Conservation (phyloP, 306 rosid genomes). For the Fragaria iinumae region DNA sequence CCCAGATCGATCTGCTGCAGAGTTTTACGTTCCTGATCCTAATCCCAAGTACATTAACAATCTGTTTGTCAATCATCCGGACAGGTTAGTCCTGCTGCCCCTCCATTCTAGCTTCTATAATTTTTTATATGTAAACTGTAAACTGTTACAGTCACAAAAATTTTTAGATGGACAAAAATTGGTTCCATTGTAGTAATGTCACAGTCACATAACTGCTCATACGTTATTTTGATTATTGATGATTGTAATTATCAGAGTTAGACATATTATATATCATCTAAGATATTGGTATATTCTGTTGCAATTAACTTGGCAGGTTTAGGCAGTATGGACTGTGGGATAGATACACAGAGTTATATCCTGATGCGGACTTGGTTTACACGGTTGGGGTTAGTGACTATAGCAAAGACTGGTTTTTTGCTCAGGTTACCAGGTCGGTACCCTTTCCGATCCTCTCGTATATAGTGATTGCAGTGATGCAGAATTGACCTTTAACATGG, state of each 20-base stretch:
- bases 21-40: constrained; percentile 84
- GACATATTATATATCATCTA: neutral
- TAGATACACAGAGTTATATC: constrained; percentile 43
- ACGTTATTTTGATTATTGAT: neutral
- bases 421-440: constrained; percentile 48
- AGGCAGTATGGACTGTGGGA: constrained; percentile 61
- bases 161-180: too few species aligned
- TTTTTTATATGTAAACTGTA: neutral
- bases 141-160: too few species aligned
- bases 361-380: constrained; percentile 45
- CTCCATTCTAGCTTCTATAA: neutral
- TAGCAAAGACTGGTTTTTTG: constrained; percentile 48
- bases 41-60: constrained; percentile 73
- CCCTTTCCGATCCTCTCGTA: constrained; percentile 5
- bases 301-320: constrained; percentile 28
- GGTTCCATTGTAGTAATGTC: neutral
- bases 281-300: neutral
- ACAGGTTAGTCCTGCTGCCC: constrained; percentile 42
- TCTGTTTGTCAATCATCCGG: constrained; percentile 75
- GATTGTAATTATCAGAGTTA: neutral
- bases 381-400: constrained; percentile 43
- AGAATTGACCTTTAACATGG: neutral
- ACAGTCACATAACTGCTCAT: neutral
- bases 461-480: neutral
- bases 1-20: constrained; percentile 89